Evolutionary conservation across 2,329 filamentous ascomycete genomes (phyloP), one percentile per base, ranked within the genome.

Genomic region (Penicillium sp.): DNA sequence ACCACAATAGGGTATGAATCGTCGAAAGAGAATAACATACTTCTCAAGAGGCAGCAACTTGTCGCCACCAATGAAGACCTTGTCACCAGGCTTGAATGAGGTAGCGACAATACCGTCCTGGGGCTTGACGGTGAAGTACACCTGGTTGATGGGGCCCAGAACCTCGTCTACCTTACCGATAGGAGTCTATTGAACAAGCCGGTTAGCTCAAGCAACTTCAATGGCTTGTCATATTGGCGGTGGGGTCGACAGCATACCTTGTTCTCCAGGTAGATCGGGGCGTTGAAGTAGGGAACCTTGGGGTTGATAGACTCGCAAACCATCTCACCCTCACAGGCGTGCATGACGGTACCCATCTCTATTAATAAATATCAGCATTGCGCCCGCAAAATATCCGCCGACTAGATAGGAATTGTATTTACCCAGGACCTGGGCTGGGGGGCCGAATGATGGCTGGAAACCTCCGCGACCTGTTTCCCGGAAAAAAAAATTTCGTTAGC

Each of bases 271-370:
- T 95, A 99, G 77, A 99, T 96, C 67, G 92, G 92, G 61, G 95
- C 95, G 83, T 97, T 98, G 88, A 99, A 99, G 82, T 96, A 96
- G 61, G 95, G 95, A 64, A 99, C 89, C 81, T 98, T 98, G 69
- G 89, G 82, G 83, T 97, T 98, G 78, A 90, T 89, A 67, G 91
- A 96, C 78, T 92, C 88, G 89, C 93, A 97, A 68, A 99, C 89
- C 85, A 99, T 95, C 79, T 99, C 95, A 76, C 93, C 93, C 80
- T 99, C 95, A 80, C 91, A 93, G 58, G 92, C 88, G 81, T 99
- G 95, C 75, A 97, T 80, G 79, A 98, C 96, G 65, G 86, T 86
- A 77, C 95, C 95, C 89, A 99, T 92, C 81, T 97, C 95, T 88
- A 64, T 57, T 45, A 43, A 13, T 58, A 19, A 19, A 54, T 44